Evolutionary conservation across 192 early-diverging fungal genomes (phyloP).

Genomic region (Dissophora ornata): DNA sequence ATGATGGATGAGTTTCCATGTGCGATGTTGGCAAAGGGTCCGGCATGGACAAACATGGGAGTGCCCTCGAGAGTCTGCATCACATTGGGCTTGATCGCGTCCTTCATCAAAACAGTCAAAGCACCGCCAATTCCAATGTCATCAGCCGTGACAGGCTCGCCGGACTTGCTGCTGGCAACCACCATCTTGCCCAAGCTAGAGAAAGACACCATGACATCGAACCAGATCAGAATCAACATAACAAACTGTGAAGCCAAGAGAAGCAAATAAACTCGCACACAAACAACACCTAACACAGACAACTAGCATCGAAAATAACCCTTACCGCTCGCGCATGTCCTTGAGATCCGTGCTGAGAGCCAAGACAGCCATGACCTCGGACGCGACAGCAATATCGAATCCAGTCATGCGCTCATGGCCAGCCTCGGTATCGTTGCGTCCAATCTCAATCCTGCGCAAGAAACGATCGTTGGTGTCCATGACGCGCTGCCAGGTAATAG

Average conservation of each 20-base stretch:
- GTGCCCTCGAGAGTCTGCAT: constrained; percentile 99
- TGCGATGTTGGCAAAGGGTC: constrained; percentile 99
- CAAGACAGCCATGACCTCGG: constrained; percentile 98
- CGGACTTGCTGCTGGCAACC: constrained; percentile 84
- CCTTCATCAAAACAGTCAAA: constrained; percentile 97
- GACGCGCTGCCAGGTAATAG: constrained; percentile 97
- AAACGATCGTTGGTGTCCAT: constrained; percentile 98
- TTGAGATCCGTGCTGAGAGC: constrained; percentile 89
- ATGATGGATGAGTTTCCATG: constrained; percentile 97
- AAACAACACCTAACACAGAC: not conserved
- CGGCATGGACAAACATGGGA: constrained; percentile 98
- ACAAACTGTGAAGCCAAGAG: too few relatives aligned
- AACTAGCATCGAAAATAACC: not conserved
- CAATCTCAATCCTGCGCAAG: constrained; percentile 91
- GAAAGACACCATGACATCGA: too few relatives aligned
- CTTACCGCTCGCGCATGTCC: constrained; percentile 89
- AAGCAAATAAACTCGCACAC: too few relatives aligned
- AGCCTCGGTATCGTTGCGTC: constrained; percentile 89
- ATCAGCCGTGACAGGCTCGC: constrained; percentile 92
- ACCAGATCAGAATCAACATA: too few relatives aligned
- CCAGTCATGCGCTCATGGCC: constrained; percentile 90
- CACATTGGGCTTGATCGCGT: constrained; percentile 97
- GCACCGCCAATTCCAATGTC: constrained; percentile 97
- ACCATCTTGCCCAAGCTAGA: constrained; percentile 91
- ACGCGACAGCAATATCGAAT: constrained; percentile 97